Evolutionary conservation across 108 stramenopile genomes (phyloP), one percentile per base, ranked within the genome.

Genomic region (Fistulifera pelliculosa): DNA sequence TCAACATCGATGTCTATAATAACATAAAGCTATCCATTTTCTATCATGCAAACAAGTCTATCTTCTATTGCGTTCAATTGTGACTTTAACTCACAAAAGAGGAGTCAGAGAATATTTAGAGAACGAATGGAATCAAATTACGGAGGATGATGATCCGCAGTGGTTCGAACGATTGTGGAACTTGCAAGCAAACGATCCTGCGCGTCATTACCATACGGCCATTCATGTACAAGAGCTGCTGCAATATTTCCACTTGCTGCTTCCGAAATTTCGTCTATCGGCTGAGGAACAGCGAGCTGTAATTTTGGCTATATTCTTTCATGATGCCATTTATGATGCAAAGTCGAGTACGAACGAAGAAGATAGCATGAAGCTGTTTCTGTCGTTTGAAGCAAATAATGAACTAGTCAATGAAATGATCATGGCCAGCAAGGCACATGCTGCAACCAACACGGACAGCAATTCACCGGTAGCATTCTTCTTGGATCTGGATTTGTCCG

Each of bases 401-500:
- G 41, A 39, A 2, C 48, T 76, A 21, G 47, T 41, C 18, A 15
- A 58, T 40, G 19, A 27, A 60, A 40, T 58, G 45, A 75, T 75
- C 61, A 24, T 70, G 16, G 74, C 74, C 12, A 75, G 68, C 27
- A 54, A 76, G 60, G 64, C 60, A 28, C 75, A 71, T 48, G 57
- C 27, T 0, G 56, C 59, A 0, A 38, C 14, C 14, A 47, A 45
- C 35, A 0, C 18, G 19, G 7, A 48, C 18, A 8, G 8, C 8
- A 35, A 3, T 35, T 35, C 31, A 35, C 6, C 8, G 8, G 57
- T 77, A 27, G 61, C 65, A 1, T 42, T 61, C 35, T 87, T 91
- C 60, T 69, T 91, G 50, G 89, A 91, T 62, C 71, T 83, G 8
- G 89, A 91, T 65, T 80, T 91, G 71, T 71, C 89, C 19, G 83